Evolutionary conservation across 352 stramenopile genomes (phyloP).

Genomic region (Phytophthora idaei): DNA sequence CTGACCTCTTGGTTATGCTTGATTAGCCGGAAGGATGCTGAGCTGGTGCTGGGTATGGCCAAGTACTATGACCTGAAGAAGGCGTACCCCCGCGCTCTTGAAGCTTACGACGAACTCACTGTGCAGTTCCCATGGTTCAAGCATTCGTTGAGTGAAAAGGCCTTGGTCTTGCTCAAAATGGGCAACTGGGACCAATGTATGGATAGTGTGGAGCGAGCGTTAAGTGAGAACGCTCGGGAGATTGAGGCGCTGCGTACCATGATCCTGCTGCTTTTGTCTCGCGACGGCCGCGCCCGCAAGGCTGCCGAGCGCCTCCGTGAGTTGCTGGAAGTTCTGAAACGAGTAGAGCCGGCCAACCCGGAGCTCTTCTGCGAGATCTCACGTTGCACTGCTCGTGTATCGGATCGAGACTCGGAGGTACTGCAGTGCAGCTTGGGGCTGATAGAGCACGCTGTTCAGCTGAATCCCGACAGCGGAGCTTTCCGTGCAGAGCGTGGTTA

Average conservation of each 20-base stretch:
- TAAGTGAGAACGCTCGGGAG: constrained; percentile 68
- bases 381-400: constrained; percentile 65
- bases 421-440: constrained; percentile 73
- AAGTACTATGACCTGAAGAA: constrained; percentile 83
- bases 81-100: constrained; percentile 62
- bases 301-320: constrained; percentile 63
- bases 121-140: constrained; percentile 86
- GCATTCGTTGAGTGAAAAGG: constrained; percentile 83
- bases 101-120: constrained; percentile 76
- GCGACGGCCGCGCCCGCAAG: constrained; percentile 61
- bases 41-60: constrained; percentile 72
- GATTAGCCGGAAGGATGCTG: constrained; percentile 65
- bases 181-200: constrained; percentile 86
- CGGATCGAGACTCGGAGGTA: constrained; percentile 68
- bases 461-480: constrained; percentile 63
- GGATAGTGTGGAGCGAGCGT: constrained; percentile 74
- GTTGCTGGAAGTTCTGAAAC: constrained; percentile 69
- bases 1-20: constrained; percentile 3
- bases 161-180: constrained; percentile 83
- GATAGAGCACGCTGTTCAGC: constrained; percentile 70
- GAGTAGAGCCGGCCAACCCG: constrained; percentile 71
- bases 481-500: constrained; percentile 84
- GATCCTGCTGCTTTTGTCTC: constrained; percentile 71
- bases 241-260: constrained; percentile 76
- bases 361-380: constrained; percentile 71